Evolutionary conservation across 2,329 filamentous ascomycete genomes (phyloP), one percentile per base, ranked within the genome.

Genomic region (Trichoderma atrobrunneum): DNA sequence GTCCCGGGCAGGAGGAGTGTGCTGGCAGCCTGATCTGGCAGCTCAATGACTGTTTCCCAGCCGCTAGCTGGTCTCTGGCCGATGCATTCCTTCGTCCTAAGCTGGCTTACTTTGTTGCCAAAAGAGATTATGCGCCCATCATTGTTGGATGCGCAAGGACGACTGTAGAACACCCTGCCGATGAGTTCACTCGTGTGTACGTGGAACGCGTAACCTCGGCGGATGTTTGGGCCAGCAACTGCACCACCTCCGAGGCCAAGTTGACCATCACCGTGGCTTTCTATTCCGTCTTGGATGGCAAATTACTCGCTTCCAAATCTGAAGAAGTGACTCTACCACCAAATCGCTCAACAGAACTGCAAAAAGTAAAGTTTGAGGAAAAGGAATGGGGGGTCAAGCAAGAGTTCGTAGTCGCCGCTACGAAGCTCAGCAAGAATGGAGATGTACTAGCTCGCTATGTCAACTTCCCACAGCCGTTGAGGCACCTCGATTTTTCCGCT

Each of bases 41-140:
- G 36, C 57, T 70, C n/a, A 70, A 70, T 1, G 67, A 70, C 36
- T 70, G 67, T 59, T 70, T 70, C 57, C 67, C 67, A 18, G 67
- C 67, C 5, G 67, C 59, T 6, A 70, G 67, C 5, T 70, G 67
- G 67, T 70, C 67, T 32, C 30, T 70, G 57, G 56, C 59, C 18
- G 67, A 70, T 30, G 59, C 56, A 4, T 62, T 62, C 43, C 30
- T 70, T 5, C 68, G 68, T 12, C 68, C 68, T 16, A 65, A 70
- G 59, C 56, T 70, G 39, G 68, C 68, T 36, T 70, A 70, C 12
- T 70, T 51, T 56, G 59, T 70, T 8, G 60, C 68, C n/a, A 65
- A 56, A 21, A 39, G 68, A 43, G 48, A 70, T 39, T 65, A 36
- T 57, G 61, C 43, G 8, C 60, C 59, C 24, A 39, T 56, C 11